phyloP scores from a whole-genome alignment of 768 basidiomycete genomes.

The Crepidotus variabilis region DNA sequence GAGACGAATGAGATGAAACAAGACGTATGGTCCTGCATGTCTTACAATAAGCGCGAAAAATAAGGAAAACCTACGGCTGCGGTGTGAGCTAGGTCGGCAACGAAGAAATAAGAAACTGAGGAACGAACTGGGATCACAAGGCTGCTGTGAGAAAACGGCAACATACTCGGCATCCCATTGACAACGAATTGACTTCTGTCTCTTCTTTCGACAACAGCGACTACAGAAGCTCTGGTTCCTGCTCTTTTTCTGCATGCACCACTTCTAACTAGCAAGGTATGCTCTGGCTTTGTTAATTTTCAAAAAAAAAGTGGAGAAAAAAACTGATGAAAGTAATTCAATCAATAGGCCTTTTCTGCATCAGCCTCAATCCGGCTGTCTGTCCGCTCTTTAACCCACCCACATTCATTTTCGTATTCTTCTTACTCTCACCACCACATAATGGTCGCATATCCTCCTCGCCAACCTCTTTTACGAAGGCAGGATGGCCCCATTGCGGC shows the following conservation, averaged over 20 bases:
- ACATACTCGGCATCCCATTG: background rate
- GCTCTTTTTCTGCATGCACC: background rate
- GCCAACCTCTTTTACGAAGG: constrained; percentile 12
- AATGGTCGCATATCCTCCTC: constrained; percentile 16
- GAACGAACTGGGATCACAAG: background rate
- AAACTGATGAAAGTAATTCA: background rate
- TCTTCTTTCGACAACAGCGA: background rate
- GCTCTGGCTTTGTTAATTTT: background rate
- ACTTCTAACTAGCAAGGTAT: background rate
- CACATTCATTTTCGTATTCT: constrained; percentile 8
- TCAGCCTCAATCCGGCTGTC: constrained; percentile 2
- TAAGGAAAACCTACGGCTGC: no score
- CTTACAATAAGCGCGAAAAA: no score
- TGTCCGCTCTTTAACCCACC: background rate
- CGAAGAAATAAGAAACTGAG: background rate
- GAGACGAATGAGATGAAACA: no score
- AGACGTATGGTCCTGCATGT: no score
- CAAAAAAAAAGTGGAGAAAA: background rate
- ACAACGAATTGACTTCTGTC: background rate
- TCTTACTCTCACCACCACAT: constrained; percentile 2
- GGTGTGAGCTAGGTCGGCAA: background rate
- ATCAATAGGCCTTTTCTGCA: background rate
- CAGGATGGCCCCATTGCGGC: constrained; percentile 14
- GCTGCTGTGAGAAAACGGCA: background rate
- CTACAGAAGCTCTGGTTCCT: background rate